Evolutionary conservation across 2,329 filamentous ascomycete genomes (phyloP).

Genomic region (Didymella arachidicola): DNA sequence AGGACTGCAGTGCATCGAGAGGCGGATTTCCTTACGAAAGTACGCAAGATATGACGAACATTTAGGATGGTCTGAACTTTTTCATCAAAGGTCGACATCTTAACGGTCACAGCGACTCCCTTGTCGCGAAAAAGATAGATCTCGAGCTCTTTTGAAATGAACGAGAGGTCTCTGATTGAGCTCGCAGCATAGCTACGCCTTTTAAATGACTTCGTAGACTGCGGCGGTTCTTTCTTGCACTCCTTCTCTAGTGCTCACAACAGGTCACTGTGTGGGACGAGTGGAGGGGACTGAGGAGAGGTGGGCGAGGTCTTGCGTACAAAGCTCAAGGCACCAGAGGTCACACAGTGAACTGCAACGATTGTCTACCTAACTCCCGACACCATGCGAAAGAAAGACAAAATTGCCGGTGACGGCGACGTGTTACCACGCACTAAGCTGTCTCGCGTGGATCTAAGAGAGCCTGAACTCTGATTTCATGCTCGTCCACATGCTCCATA

Average conservation of each 20-base stretch:
- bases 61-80: too few species aligned
- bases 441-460: background rate
- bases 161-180: too few species aligned
- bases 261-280: background rate
- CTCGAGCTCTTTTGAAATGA: too few species aligned
- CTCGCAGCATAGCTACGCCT: too few species aligned
- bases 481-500: background rate
- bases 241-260: background rate
- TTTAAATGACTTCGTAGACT: too few species aligned
- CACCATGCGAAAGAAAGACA: constrained; percentile 11
- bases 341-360: background rate
- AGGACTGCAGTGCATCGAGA: background rate
- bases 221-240: too few species aligned
- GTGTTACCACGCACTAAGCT: background rate
- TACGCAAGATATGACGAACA: too few species aligned
- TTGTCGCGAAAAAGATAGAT: too few species aligned
- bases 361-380: background rate
- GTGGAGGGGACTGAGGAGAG: background rate
- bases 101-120: background rate
- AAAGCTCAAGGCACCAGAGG: background rate
- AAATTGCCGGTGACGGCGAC: background rate
- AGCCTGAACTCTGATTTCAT: constrained; percentile 9
- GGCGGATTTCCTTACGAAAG: too few species aligned
- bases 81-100: background rate
- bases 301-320: too few species aligned